Base-by-base conservation (phyloP, 2,329 filamentous ascomycete genomes). In the Pyrenophora seminiperda region DNA sequence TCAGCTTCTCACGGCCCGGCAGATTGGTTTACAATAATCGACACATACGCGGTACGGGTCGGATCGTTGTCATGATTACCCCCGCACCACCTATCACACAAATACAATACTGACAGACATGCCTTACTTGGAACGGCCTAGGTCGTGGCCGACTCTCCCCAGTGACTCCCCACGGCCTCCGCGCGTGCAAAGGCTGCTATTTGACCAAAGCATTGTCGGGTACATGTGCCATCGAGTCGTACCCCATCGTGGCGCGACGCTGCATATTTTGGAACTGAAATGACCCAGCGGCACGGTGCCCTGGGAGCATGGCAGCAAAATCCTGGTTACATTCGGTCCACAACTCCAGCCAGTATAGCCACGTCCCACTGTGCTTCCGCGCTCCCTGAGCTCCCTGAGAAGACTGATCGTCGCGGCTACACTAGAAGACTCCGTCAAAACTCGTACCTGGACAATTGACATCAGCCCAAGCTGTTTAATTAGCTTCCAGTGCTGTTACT, bases 21-120 rank as follows among this genome's bases (percentile, higher is more conserved):
- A 22, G 13, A 2, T 19, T 29, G 41, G 20, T 15, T 37, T n/a
- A 11, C 15, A 3, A 7, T 19, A 0, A 17, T 18, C 20, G 24
- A 32, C 2, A 20, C 9, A 47, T 24, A n/a, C 37, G 29, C 42
- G 47, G 47, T 41, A 47, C 47, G 47, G 47, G 22, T 42, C 47
- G 47, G 47, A 5, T 29, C 18, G 24, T 33, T 37, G 7, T 24
- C 33, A 15, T n/a, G 5, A 17, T 5, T 20, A 27, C 34, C 18
- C 24, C 19, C 27, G 20, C 24, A 9, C 14, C 7, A 32, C 27
- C 34, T 3, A 9, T 19, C 7, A 14, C 15, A 3, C 15, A 10
- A 15, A 36, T 6, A 36, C 10, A 5, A 3, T 42, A 13, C 10
- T n/a, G 3, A 3, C 1, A 13, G 9, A 17, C 31, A 24, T 19